Evolutionary conservation across 768 basidiomycete genomes (phyloP).

Genomic region (Lentinula raphanica): DNA sequence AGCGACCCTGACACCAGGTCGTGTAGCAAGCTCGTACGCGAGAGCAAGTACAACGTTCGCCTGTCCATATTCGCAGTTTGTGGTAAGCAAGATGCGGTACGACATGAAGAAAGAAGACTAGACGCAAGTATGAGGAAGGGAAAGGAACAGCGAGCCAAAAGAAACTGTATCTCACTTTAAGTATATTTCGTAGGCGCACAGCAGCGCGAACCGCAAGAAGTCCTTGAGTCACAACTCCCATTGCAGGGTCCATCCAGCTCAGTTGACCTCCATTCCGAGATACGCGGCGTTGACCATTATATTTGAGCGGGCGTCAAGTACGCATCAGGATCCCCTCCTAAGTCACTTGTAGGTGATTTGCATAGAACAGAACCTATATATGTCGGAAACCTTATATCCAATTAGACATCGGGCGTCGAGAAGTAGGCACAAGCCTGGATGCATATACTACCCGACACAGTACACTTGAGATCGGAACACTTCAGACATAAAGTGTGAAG

Average conservation of each 20-base stretch:
- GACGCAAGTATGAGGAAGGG: background rate
- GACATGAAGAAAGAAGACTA: background rate
- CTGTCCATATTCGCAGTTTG: conserved; percentile 8
- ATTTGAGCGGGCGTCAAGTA: background rate
- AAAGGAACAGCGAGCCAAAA: background rate
- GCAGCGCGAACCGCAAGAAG: background rate
- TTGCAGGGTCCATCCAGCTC: background rate
- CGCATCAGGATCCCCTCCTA: background rate
- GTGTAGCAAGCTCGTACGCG: conserved; percentile 5
- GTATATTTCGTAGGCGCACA: background rate
- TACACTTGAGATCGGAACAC: too few species aligned
- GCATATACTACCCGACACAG: background rate
- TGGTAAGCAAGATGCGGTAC: conserved; percentile 2
- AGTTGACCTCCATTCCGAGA: background rate
- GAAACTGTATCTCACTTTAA: background rate
- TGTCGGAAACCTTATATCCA: background rate
- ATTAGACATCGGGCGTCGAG: background rate
- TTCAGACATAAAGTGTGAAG: background rate
- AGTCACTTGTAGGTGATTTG: background rate
- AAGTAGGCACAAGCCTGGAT: background rate
- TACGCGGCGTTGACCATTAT: background rate
- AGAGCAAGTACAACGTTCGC: conserved; percentile 9
- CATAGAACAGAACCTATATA: background rate
- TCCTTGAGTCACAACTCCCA: background rate
- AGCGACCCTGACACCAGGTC: conserved; percentile 1